phyloP scores from a whole-genome alignment of 805 yeast species.

The Cephaloascus albidus region DNA sequence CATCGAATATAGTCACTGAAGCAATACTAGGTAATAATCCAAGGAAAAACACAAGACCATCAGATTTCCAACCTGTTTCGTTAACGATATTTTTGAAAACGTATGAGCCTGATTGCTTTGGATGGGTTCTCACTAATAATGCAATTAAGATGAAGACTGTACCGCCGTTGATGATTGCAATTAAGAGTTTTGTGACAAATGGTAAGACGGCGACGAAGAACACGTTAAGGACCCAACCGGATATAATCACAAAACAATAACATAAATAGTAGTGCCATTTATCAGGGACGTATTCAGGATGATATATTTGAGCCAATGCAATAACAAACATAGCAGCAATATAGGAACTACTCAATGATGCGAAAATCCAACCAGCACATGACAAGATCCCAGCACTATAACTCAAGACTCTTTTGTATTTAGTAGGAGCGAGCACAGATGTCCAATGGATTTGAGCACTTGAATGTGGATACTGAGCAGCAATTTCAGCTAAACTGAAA shows the following conservation, averaged over 20 bases:
- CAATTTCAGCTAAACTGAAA: constrained; percentile 17
- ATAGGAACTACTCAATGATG: constrained; percentile 10
- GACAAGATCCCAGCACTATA: constrained; percentile 14
- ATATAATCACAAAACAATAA: constrained; percentile 6
- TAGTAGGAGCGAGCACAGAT: constrained; percentile 14
- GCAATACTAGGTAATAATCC: constrained; percentile 17
- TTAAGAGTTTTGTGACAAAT: constrained; percentile 8
- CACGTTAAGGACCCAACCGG: constrained; percentile 6
- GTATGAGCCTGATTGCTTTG: constrained; percentile 9
- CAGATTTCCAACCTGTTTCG: constrained; percentile 17
- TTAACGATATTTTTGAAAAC: constrained; percentile 14
- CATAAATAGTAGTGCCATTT: constrained; percentile 10
- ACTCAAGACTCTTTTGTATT: constrained; percentile 13
- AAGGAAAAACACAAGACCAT: constrained; percentile 15
- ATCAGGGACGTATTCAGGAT: constrained; percentile 9
- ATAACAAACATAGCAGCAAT: constrained; percentile 9
- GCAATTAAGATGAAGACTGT: constrained; percentile 13
- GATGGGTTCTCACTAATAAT: constrained; percentile 10
- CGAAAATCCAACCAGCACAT: constrained; percentile 14
- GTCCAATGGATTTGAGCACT: constrained; percentile 26
- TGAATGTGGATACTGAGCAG: constrained; percentile 21
- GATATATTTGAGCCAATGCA: constrained; percentile 9
- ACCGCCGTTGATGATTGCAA: constrained; percentile 11
- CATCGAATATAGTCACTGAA: constrained; percentile 21
- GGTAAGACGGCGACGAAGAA: constrained; percentile 9